Percentiles rank a stretch among this genome's conserved stretches.
Conservation (phyloP, 768 basidiomycete genomes). For the Phaeolepiota aurea region DNA sequence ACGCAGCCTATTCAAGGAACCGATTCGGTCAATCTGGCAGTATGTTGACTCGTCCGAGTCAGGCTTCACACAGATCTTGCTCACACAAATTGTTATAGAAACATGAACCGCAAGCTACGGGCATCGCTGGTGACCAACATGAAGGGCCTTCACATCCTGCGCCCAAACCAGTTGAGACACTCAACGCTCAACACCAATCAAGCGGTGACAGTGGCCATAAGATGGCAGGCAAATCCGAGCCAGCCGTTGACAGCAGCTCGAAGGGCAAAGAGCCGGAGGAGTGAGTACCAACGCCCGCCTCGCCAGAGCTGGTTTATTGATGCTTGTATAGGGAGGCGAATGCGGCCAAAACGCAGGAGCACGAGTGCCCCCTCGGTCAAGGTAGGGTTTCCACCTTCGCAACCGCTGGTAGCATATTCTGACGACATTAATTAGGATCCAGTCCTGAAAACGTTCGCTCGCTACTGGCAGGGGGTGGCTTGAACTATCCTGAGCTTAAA, state of each 20-base stretch:
- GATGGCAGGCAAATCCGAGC: constrained; percentile 39
- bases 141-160: neutral
- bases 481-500: neutral
- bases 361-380: constrained; percentile 43
- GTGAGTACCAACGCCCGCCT: constrained; percentile 13
- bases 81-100: neutral
- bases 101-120: constrained; percentile 1
- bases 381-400: constrained; percentile 20
- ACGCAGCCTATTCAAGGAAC: too few species aligned
- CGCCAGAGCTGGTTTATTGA: neutral
- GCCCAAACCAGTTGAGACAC: constrained; percentile 7
- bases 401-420: neutral
- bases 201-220: constrained; percentile 20
- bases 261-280: constrained; percentile 47
- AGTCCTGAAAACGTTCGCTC: neutral
- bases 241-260: constrained; percentile 34
- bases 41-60: too few species aligned
- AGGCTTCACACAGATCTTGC: constrained; percentile 4
- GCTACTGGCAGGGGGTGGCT: neutral
- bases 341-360: constrained; percentile 32
- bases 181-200: constrained; percentile 12
- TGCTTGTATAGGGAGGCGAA: constrained; percentile 30
- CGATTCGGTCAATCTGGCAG: too few species aligned
- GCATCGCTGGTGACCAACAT: constrained; percentile 2
- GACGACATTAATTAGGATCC: neutral